Evolutionary conservation across 345 rosid species (phyloP), one percentile per base, ranked within the genome.

Genomic region (Viola odorata): DNA sequence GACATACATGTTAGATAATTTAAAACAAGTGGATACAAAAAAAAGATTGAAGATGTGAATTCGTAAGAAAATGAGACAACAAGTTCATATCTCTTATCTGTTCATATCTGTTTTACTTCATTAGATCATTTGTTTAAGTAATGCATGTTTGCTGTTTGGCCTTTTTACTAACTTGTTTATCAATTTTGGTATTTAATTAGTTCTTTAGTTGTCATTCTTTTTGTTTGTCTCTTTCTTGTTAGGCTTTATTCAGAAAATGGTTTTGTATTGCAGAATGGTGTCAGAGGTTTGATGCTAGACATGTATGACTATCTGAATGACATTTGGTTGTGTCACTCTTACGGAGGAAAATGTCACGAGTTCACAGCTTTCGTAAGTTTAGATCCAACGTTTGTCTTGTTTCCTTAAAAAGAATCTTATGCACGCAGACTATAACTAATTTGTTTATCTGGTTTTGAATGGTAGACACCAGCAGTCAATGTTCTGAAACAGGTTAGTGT

Each of bases 391-490:
- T 45, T 59, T 13, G 44, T 61, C 50, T 3, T 45, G 50, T 45
- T 45, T 4, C 12, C 50, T 45, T 3, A 45, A 8, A 3, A 8
- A 45, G n/a, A n/a, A n/a, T n/a, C n/a, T n/a, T n/a, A n/a, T n/a
- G n/a, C n/a, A 10, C 12, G 3, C 12, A 45, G 12, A 45, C 50
- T 45, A 10, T 45, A 5, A 8, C 12, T n/a, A n/a, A n/a, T n/a
- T n/a, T n/a, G n/a, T n/a, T n/a, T n/a, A n/a, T n/a, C n/a, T n/a
- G n/a, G n/a, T n/a, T n/a, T n/a, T n/a, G n/a, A n/a, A n/a, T n/a
- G 17, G n/a, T 65, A 67, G 76, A 68, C 67, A 73, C 72, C 76
- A 23, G 76, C 65, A 15, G 58, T 73, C 41, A 67, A 73, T 58
- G 69, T 73, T 3, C 16, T 67, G 53, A 73, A 67, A 58, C 72